phyloP scores from a whole-genome alignment of 2,329 filamentous ascomycete genomes.

The Arthroderma sp. region DNA sequence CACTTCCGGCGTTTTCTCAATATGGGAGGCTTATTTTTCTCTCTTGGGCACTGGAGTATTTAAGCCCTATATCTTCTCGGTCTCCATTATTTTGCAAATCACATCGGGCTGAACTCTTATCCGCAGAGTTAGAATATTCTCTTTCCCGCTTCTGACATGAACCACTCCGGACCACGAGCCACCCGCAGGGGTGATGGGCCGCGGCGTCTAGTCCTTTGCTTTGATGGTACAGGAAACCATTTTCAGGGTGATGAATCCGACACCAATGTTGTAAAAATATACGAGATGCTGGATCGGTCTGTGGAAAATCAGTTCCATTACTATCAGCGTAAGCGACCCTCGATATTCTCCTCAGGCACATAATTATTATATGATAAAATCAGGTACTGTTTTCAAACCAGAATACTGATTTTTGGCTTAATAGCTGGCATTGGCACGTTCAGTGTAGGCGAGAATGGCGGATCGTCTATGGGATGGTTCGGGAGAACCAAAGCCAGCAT shows the following conservation, averaged over 20 bases:
- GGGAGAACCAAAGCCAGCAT: constrained; percentile 8
- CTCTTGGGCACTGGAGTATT: no score
- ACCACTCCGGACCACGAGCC: no score
- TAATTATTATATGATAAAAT: neutral
- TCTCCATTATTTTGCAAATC: no score
- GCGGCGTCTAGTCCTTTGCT: constrained; percentile 13
- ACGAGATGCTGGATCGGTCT: constrained; percentile 27
- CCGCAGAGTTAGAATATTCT: no score
- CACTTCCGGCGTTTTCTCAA: no score
- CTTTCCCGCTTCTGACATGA: no score
- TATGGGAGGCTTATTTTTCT: no score
- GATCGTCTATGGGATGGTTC: constrained; percentile 7
- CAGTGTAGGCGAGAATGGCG: constrained; percentile 3
- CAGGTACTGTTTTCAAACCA: neutral
- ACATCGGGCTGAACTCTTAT: no score
- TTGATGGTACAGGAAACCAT: constrained; percentile 19
- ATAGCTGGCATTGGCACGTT: constrained; percentile 13
- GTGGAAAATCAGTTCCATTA: constrained; percentile 13
- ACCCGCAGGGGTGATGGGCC: neutral
- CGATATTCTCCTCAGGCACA: neutral
- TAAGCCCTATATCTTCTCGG: no score
- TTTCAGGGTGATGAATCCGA: constrained; percentile 29
- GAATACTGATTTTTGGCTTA: neutral
- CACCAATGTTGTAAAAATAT: constrained; percentile 43
- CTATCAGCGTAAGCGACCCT: constrained; percentile 11